Evolutionary conservation across 768 basidiomycete species (phyloP).

Genomic region (Serendipita sp.): DNA sequence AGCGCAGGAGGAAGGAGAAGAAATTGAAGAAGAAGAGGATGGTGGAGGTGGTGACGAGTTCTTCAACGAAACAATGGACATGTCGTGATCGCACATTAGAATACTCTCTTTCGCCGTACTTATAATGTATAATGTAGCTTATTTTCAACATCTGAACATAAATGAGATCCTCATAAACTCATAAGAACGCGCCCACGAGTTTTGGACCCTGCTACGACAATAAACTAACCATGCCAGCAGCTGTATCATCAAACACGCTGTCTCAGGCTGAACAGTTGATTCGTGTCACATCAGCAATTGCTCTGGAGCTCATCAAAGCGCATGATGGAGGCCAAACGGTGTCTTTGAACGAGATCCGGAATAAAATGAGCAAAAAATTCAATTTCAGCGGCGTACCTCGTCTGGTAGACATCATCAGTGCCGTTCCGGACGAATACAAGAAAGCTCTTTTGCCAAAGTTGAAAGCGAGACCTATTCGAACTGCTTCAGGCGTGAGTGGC

Average conservation of each 20-base stretch:
- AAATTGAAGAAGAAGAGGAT: neutral
- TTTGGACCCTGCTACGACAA: neutral
- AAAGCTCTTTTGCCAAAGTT: slow-evolving; percentile 78
- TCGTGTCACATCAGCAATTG: slow-evolving; percentile 85
- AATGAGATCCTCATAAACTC: too few relatives aligned
- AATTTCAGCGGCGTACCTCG: slow-evolving; percentile 75
- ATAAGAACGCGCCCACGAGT: too few relatives aligned
- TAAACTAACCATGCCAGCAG: neutral
- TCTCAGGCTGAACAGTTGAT: slow-evolving; percentile 85
- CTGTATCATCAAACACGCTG: slow-evolving; percentile 7
- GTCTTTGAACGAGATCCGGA: slow-evolving; percentile 75
- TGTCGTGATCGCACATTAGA: neutral
- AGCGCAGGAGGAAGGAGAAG: neutral
- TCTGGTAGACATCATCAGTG: slow-evolving; percentile 94
- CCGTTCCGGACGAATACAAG: slow-evolving; percentile 95
- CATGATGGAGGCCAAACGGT: slow-evolving; percentile 62
- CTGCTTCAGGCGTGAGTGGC: slow-evolving; percentile 79
- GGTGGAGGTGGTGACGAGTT: neutral
- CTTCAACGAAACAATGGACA: neutral
- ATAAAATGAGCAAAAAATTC: slow-evolving; percentile 80
- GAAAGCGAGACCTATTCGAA: slow-evolving; percentile 84
- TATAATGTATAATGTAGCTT: too few relatives aligned
- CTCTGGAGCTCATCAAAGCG: slow-evolving; percentile 79
- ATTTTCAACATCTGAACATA: too few relatives aligned
- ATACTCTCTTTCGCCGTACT: too few relatives aligned